Evolutionary conservation across 192 early-diverging fungal genomes (phyloP).

Genomic region (Chytriomyces sp.): DNA sequence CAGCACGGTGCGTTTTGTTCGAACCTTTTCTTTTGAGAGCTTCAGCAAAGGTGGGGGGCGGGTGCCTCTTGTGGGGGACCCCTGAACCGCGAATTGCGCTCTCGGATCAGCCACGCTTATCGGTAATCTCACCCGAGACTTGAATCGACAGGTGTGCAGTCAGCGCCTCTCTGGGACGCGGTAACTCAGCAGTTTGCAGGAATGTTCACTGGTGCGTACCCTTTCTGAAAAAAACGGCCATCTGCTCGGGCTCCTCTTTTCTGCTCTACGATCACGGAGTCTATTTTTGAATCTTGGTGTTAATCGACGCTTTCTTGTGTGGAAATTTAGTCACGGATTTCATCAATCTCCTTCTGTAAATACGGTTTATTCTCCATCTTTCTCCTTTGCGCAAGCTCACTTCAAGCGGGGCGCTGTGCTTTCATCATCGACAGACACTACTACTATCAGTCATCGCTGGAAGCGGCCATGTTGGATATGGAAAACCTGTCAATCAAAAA

Average conservation of each 20-base stretch:
- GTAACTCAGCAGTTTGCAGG: conserved; percentile 80
- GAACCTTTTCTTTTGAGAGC: too few relatives aligned
- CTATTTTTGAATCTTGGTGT: too few relatives aligned
- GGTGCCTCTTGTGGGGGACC: too few relatives aligned
- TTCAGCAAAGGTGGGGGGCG: too few relatives aligned
- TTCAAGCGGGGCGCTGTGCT: not conserved
- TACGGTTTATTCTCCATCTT: not conserved
- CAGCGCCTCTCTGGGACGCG: conserved; percentile 91
- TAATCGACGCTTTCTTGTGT: conserved; percentile 22
- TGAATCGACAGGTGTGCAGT: conserved; percentile 76
- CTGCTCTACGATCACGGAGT: too few relatives aligned
- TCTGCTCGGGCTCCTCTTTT: too few relatives aligned
- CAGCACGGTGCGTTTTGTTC: conserved; percentile 77
- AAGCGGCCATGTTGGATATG: conserved; percentile 85
- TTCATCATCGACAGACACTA: conserved; percentile 57
- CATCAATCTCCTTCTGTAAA: conserved; percentile 87
- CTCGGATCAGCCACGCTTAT: not conserved
- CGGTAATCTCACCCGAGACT: not conserved
- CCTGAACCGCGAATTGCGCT: too few relatives aligned
- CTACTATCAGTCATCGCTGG: conserved; percentile 67
- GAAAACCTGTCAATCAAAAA: conserved; percentile 76
- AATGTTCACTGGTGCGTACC: conserved; percentile 77
- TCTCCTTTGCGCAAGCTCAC: not conserved
- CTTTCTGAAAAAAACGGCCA: not conserved
- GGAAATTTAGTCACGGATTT: conserved; percentile 81